A percentile compares a stretch with the other conserved stretches of the same genome.
Conservation (phyloP, 1,284 basidiomycete species). For the Puccinia triticina region DNA sequence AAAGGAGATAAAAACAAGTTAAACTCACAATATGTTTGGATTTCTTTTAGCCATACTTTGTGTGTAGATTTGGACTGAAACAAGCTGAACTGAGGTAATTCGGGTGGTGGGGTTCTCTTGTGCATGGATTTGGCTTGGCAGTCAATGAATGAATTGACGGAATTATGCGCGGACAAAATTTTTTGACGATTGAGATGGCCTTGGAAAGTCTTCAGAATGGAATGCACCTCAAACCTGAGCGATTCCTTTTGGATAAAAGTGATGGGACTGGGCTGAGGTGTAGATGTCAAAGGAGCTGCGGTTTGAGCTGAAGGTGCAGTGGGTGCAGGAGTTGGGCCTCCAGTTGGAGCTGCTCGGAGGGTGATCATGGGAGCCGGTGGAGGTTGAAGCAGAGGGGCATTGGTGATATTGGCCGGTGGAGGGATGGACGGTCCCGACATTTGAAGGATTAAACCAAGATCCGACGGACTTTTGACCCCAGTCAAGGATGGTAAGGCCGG, state of each 20-base stretch:
- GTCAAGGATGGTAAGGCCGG: background rate
- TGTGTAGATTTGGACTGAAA: slow-evolving; percentile 5
- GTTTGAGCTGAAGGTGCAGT: background rate
- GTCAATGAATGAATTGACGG: background rate
- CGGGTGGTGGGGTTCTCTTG: background rate
- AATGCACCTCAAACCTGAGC: no score
- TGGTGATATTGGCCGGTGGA: no score
- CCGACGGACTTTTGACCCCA: background rate
- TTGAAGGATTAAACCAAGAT: background rate
- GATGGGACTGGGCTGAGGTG: background rate
- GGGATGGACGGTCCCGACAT: no score
- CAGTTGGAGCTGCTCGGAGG: background rate
- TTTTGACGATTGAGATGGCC: no score
- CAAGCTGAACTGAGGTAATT: slow-evolving; percentile 8
- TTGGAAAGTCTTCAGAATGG: background rate
- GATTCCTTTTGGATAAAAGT: no score
- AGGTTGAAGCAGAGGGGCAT: background rate
- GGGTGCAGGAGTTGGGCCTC: background rate
- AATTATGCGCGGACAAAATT: no score
- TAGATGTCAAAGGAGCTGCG: no score
- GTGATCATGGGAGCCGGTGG: background rate
- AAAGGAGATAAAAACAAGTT: background rate
- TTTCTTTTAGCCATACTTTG: slow-evolving; percentile 17
- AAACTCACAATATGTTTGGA: slow-evolving; percentile 20
- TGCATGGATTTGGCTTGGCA: background rate